phyloP scores from a whole-genome alignment of 140 eudicot genomes.

The Ambrosia hybrid region DNA sequence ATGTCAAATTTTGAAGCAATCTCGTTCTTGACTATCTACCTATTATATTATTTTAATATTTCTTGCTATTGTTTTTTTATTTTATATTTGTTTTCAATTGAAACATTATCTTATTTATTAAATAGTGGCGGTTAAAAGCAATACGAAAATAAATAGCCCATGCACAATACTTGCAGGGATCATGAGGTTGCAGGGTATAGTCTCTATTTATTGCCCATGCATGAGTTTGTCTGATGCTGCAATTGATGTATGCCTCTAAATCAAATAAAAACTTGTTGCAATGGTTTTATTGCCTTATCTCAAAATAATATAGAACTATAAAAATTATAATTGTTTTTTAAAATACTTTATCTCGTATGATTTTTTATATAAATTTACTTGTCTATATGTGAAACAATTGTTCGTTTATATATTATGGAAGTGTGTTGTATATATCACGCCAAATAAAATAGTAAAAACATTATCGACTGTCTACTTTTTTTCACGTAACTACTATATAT shows the following conservation, averaged over 20 bases:
- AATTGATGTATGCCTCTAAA: slow-evolving; percentile 10
- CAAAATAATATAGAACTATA: neutral
- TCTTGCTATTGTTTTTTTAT: neutral
- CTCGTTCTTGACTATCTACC: slow-evolving; percentile 5
- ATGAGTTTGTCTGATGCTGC: slow-evolving; percentile 7
- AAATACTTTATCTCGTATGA: neutral
- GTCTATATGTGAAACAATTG: too few relatives aligned
- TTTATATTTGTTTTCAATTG: neutral
- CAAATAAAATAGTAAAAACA: too few relatives aligned
- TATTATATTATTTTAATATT: neutral
- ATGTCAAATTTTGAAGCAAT: neutral
- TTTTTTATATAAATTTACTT: too few relatives aligned
- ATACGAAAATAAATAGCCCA: neutral
- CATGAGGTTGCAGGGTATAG: slow-evolving; percentile 21
- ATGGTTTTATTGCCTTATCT: slow-evolving; percentile 7
- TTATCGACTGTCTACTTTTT: too few relatives aligned
- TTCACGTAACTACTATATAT: too few relatives aligned
- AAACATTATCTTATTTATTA: slow-evolving; percentile 12
- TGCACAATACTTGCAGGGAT: slow-evolving; percentile 7
- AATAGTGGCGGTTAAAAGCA: neutral
- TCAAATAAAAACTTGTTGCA: slow-evolving; percentile 13
- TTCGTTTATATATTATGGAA: too few relatives aligned
- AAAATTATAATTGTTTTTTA: neutral
- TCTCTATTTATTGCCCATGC: slow-evolving; percentile 11
- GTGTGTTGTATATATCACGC: too few relatives aligned